A percentile compares a stretch with the other conserved stretches of the same genome.
These are phyloP conservation scores for Saturnispora quitensis DNA, from an alignment of 805 yeast species.

Conservation along the genomic window DNA sequence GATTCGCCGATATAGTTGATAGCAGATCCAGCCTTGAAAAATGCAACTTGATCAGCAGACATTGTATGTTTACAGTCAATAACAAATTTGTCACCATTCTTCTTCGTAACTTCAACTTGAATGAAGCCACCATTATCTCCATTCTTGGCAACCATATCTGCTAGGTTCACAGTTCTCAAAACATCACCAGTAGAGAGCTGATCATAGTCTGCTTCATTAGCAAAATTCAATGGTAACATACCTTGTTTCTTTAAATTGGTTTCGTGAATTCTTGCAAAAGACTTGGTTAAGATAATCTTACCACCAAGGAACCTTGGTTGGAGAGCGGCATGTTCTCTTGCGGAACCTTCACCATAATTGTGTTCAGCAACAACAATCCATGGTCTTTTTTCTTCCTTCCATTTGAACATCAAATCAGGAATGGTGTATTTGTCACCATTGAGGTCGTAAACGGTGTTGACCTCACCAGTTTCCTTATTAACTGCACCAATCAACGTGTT, in stretches of 20 bases:
- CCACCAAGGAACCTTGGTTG: constrained; percentile 96
- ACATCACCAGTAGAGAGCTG: constrained; percentile 66
- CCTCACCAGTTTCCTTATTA: constrained; percentile 94
- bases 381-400: constrained; percentile 77
- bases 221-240: constrained; percentile 89
- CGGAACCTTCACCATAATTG: constrained; percentile 98
- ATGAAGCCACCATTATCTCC: constrained; percentile 86
- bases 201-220: constrained; percentile 84
- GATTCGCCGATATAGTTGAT: constrained; percentile 63
- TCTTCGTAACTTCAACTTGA: constrained; percentile 63
- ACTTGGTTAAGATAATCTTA: constrained; percentile 75
- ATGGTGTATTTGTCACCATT: constrained; percentile 72
- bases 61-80: constrained; percentile 86
- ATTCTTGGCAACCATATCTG: constrained; percentile 65
- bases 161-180: constrained; percentile 63
- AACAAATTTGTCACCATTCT: constrained; percentile 57
- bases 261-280: constrained; percentile 97
- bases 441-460: constrained; percentile 79
- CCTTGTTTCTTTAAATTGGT: constrained; percentile 98
- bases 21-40: constrained; percentile 96
- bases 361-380: constrained; percentile 98
- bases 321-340: constrained; percentile 97
- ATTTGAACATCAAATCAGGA: constrained; percentile 94
- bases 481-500: constrained; percentile 96
- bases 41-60: constrained; percentile 93